phyloP scores from a whole-genome alignment of 2,329 filamentous ascomycete species.

The Alternaria sp. region DNA sequence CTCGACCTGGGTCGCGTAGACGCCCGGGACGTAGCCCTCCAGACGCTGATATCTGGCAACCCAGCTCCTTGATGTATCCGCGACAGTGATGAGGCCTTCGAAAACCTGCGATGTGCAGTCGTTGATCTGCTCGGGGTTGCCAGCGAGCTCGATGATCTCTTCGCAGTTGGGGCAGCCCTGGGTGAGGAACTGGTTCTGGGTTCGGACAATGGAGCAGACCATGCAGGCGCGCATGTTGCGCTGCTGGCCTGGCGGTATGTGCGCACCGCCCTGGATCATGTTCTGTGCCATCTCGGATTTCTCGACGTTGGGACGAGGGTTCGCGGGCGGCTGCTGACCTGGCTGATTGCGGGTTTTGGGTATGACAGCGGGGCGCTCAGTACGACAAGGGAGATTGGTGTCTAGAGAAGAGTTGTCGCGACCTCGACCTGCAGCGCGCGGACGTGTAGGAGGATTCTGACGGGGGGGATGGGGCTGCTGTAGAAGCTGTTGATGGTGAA shows the following conservation, averaged over 20 bases:
- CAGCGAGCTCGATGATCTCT: conserved; percentile 81
- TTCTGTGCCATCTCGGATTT: conserved; percentile 7
- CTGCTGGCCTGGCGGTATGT: conserved; percentile 75
- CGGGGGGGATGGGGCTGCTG: neutral
- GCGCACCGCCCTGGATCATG: conserved; percentile 60
- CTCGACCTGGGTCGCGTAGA: conserved; percentile 94
- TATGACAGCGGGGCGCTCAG: neutral
- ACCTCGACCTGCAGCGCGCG: neutral
- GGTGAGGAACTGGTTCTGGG: conserved; percentile 78
- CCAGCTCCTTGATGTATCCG: conserved; percentile 85
- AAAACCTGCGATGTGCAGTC: conserved; percentile 97
- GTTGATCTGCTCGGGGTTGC: conserved; percentile 79
- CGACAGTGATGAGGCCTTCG: conserved; percentile 86
- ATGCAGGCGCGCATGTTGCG: conserved; percentile 95
- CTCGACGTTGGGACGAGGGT: neutral
- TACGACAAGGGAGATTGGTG: neutral
- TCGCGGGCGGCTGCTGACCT: neutral
- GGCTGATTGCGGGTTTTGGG: neutral
- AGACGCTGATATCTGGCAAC: conserved; percentile 96
- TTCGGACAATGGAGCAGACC: conserved; percentile 95
- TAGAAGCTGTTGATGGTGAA: neutral
- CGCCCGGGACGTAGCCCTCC: conserved; percentile 83
- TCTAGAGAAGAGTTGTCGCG: conserved; percentile 5
- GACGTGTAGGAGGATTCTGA: neutral
- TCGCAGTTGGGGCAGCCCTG: conserved; percentile 98